phyloP scores from a whole-genome alignment of 352 stramenopile species.

The Peronospora destructor region DNA sequence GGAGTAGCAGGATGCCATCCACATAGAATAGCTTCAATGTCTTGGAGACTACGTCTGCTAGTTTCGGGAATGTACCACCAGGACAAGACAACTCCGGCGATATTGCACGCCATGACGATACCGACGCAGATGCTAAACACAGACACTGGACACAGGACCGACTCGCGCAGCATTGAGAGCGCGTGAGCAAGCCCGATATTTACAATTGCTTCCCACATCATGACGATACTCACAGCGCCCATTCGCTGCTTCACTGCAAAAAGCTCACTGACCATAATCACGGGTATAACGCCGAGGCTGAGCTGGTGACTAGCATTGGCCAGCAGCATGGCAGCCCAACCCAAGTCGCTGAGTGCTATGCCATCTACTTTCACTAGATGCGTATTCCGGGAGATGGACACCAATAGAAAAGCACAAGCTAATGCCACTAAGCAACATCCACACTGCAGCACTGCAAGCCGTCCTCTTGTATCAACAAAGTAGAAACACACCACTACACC shows the following conservation, averaged over 20 bases:
- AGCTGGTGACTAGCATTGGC: constrained; percentile 60
- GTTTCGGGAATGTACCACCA: constrained; percentile 74
- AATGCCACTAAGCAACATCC: constrained; percentile 50
- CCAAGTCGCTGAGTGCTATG: constrained; percentile 43
- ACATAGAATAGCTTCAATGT: constrained; percentile 71
- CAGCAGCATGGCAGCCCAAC: constrained; percentile 54
- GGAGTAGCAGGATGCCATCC: constrained; percentile 71
- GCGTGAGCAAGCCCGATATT: constrained; percentile 34
- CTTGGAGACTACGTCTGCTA: constrained; percentile 63
- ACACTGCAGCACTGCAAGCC: constrained; percentile 41
- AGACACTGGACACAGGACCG: constrained; percentile 34
- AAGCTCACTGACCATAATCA: constrained; percentile 61
- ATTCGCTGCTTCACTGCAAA: constrained; percentile 63
- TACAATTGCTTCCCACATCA: constrained; percentile 53
- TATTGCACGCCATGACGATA: constrained; percentile 43
- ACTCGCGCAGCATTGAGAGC: constrained; percentile 31
- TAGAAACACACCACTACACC: constrained; percentile 49
- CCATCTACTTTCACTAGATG: constrained; percentile 13
- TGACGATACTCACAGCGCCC: constrained; percentile 54
- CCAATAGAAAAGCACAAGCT: constrained; percentile 42
- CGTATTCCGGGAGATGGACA: constrained; percentile 33
- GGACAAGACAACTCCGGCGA: constrained; percentile 37
- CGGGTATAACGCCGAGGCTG: constrained; percentile 47
- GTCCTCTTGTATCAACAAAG: constrained; percentile 60
- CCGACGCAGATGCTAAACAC: constrained; percentile 35